These are phyloP conservation scores for Penicillium decumbens DNA, from an alignment of 2,329 filamentous ascomycete species.

Conservation along the genomic window DNA sequence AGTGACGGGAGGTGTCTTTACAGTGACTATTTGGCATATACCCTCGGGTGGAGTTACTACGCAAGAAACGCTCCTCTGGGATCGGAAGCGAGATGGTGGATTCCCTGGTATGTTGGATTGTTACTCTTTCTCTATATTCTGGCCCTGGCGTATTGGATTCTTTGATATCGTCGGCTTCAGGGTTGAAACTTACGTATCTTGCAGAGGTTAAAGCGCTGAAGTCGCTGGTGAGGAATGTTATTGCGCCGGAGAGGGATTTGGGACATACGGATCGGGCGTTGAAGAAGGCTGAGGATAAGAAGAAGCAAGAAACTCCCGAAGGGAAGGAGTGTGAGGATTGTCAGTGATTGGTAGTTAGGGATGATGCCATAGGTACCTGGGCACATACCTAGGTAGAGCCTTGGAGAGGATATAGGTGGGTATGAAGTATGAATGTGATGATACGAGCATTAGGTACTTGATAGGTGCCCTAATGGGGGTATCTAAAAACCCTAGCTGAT, in stretches of 20 bases:
- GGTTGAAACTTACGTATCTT: neutral
- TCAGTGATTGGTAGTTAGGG: neutral
- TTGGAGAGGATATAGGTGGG: neutral
- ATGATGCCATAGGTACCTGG: neutral
- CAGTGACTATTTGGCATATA: slow-evolving; percentile 57
- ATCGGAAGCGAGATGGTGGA: slow-evolving; percentile 77
- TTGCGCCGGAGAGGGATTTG: slow-evolving; percentile 71
- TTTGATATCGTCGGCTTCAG: neutral
- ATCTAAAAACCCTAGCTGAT: no score
- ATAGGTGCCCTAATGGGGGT: no score
- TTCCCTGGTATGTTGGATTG: slow-evolving; percentile 61
- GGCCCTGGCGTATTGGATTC: neutral
- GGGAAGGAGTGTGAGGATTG: slow-evolving; percentile 22
- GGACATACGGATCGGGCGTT: slow-evolving; percentile 69
- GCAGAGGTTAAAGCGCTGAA: slow-evolving; percentile 87
- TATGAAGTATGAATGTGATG: no score
- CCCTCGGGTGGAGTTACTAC: slow-evolving; percentile 22
- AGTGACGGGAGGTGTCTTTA: slow-evolving; percentile 76
- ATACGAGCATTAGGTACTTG: no score
- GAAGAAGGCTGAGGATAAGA: slow-evolving; percentile 32
- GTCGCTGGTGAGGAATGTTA: slow-evolving; percentile 71
- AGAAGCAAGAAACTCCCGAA: slow-evolving; percentile 6
- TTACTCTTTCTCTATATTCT: neutral
- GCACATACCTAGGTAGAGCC: neutral
- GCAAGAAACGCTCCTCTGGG: slow-evolving; percentile 67